Evolutionary conservation across 805 yeast genomes (phyloP).

Genomic region (Saccharomycopsis guyanensis): DNA sequence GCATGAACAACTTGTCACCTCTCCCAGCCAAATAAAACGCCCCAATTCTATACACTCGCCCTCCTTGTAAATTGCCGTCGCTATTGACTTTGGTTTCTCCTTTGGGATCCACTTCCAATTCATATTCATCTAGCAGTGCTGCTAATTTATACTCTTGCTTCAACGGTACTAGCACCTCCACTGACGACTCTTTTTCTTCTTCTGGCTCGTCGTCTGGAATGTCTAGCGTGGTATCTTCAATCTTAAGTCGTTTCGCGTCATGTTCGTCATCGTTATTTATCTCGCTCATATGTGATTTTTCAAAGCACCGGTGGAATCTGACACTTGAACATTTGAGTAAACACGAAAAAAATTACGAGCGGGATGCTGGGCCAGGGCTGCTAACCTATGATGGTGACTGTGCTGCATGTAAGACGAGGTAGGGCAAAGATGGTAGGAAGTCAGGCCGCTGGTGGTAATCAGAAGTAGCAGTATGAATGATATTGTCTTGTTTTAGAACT

Average conservation of each 20-base stretch:
- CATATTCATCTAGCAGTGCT: conserved; percentile 82
- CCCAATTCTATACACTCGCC: conserved; percentile 59
- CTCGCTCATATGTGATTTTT: too few relatives aligned
- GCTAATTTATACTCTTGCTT: conserved; percentile 85
- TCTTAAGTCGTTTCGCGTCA: conserved; percentile 32
- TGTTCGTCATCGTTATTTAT: conserved; percentile 11
- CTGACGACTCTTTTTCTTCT: conserved; percentile 43
- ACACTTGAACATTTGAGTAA: too few relatives aligned
- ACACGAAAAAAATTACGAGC: too few relatives aligned
- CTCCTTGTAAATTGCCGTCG: conserved; percentile 51
- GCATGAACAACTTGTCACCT: conserved; percentile 73
- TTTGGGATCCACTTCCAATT: conserved; percentile 52
- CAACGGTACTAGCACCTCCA: conserved; percentile 68
- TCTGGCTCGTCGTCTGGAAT: neutral
- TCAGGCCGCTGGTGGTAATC: too few relatives aligned
- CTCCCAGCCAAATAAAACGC: conserved; percentile 49
- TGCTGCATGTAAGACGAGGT: too few relatives aligned
- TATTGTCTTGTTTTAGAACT: too few relatives aligned
- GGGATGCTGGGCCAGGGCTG: too few relatives aligned
- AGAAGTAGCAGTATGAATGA: too few relatives aligned
- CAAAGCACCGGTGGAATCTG: too few relatives aligned
- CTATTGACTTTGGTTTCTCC: conserved; percentile 58
- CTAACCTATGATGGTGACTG: too few relatives aligned
- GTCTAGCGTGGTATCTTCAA: neutral
- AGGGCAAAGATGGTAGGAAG: too few relatives aligned